Base-by-base conservation (phyloP, 108 stramenopile species). In the Skeletonema costatum region DNA sequence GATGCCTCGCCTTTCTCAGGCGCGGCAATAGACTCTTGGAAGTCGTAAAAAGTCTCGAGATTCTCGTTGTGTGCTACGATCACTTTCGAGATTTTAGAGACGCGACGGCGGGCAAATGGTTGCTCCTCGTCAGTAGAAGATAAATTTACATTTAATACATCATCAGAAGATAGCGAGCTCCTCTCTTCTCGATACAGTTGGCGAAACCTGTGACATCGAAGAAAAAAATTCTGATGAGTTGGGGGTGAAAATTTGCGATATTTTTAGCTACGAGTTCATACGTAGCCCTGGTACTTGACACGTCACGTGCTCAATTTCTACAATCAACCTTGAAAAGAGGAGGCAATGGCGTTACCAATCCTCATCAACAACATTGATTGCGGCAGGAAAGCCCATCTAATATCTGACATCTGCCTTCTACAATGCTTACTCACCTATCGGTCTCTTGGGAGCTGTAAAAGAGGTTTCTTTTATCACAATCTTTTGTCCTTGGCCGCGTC, bases 61-160 rank as follows among this genome's bases (percentile, higher is more conserved):
- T 76, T 85, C 74, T 92, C 81, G 71, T 92, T 92, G 82, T 95
- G 89, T 56, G 87, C 63, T 16, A 95, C 89, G 30, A 92, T 90
- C 14, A 95, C 91, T 38, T 91, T 90, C 9, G 91, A 92, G 68
- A 95, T 90, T 32, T 91, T 90, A 10, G 91, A 92, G 68, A 94
- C 92, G 70, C 79, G 78, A 68, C 90, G 91, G 69, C 86, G 86
- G 25, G 58, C 76, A 41, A 63, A 33, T 41, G 67, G 64, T 36
- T 83, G 69, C 8, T 88, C 67, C 68, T 44, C 68, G 11, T 60
- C 70, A 42, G 67, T 14, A 19, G 31, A 69, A 10, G 78, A 74
- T 25, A 77, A 71, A 68, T 87, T 87, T 61, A 86, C 69, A 30
- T 78, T 84, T 30, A 84, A 68, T 70, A 80, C 60, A 73, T 68